Evolutionary conservation across 257 asterid species (phyloP).

Genomic region (Nicotiana tomentosiformis): DNA sequence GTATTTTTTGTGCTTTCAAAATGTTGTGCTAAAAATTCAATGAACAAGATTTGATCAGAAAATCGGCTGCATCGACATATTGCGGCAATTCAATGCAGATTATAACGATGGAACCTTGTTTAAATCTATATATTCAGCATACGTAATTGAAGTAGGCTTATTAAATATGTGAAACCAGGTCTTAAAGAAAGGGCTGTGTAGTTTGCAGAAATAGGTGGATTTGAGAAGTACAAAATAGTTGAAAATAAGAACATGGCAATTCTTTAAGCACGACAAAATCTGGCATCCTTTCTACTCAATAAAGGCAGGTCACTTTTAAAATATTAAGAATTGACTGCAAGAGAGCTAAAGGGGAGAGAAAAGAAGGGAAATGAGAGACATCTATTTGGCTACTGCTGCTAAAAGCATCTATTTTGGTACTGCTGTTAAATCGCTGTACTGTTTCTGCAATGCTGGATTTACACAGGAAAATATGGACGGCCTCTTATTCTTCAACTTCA

Average conservation of each 20-base stretch:
- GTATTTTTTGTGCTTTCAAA: not conserved
- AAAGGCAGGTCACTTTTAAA: not conserved
- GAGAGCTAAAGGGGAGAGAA: not conserved
- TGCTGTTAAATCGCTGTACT: constrained; percentile 29
- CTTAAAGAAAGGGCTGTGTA: not conserved
- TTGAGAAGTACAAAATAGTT: not conserved
- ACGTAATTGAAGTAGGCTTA: not conserved
- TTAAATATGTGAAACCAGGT: not conserved
- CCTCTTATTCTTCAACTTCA: constrained; percentile 40
- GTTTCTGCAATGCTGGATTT: constrained; percentile 37
- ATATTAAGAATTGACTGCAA: not conserved
- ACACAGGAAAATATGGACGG: constrained; percentile 39
- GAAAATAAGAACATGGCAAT: not conserved
- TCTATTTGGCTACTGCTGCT: constrained; percentile 14
- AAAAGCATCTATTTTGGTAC: constrained; percentile 8
- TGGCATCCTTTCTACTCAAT: not conserved
- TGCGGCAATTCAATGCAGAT: not conserved
- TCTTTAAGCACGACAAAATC: not conserved
- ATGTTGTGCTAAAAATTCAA: not conserved
- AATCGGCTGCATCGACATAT: not conserved
- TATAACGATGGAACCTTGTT: not conserved
- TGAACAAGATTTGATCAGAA: not conserved
- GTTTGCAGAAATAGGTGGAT: constrained; percentile 2
- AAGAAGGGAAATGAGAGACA: not conserved
- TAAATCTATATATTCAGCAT: not conserved